A percentile compares a stretch with the other conserved stretches of the same genome.
Evolutionary conservation across 192 early-diverging fungal genomes (phyloP).

Genomic region (Spinellus fusiger): DNA sequence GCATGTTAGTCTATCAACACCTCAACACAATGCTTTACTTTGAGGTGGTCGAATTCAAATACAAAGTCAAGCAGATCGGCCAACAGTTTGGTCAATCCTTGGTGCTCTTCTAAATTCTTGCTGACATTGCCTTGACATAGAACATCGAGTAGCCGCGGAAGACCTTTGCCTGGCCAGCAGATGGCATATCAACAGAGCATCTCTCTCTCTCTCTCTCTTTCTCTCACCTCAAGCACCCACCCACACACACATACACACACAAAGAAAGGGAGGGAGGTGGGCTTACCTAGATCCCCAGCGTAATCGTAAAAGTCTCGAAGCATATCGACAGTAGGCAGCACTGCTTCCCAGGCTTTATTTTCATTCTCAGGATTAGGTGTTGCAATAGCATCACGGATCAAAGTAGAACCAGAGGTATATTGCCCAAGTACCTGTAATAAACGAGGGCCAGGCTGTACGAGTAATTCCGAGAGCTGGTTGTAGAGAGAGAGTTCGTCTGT

Average conservation of each 20-base stretch:
- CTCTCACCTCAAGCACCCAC: no score
- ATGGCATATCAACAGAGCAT: no score
- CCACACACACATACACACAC: neutral
- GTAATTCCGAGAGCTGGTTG: slow-evolving; percentile 45
- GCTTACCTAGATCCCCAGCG: slow-evolving; percentile 67
- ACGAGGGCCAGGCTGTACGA: slow-evolving; percentile 43
- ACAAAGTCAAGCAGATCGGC: slow-evolving; percentile 84
- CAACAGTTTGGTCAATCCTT: slow-evolving; percentile 73
- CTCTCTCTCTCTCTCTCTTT: no score
- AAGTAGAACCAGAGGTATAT: slow-evolving; percentile 66
- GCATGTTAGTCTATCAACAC: neutral
- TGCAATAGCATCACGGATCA: slow-evolving; percentile 82
- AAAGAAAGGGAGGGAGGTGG: no score
- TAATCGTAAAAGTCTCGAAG: slow-evolving; percentile 80
- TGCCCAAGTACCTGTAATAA: slow-evolving; percentile 49
- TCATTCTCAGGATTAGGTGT: slow-evolving; percentile 80
- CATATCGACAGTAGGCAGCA: slow-evolving; percentile 74
- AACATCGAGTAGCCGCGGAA: slow-evolving; percentile 59
- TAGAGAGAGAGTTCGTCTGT: slow-evolving; percentile 60
- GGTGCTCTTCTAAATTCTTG: slow-evolving; percentile 64
- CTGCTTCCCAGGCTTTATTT: slow-evolving; percentile 79
- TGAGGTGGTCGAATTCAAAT: slow-evolving; percentile 88
- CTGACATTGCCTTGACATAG: slow-evolving; percentile 62
- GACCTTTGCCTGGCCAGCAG: slow-evolving; percentile 40
- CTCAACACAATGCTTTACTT: slow-evolving; percentile 45